Conservation (phyloP, 768 basidiomycete species). For the Lentinula edodes region DNA sequence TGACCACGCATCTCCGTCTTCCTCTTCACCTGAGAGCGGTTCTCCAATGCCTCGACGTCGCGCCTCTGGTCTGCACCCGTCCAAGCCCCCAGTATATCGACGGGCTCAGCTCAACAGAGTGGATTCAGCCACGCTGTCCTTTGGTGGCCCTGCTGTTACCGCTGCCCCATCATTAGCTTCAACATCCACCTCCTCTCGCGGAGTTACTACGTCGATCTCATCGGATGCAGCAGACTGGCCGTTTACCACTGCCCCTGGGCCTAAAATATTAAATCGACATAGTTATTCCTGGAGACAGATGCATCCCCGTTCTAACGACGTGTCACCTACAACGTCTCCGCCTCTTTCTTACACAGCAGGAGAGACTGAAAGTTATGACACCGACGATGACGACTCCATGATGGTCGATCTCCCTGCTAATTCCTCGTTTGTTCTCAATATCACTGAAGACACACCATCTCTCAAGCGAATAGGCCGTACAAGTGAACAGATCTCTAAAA, state of each 20-base stretch:
- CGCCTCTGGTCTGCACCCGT: slow-evolving; percentile 32
- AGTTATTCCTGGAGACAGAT: slow-evolving; percentile 54
- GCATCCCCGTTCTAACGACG: slow-evolving; percentile 29
- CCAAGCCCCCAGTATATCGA: slow-evolving; percentile 10
- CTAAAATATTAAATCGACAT: slow-evolving; percentile 45
- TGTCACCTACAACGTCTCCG: slow-evolving; percentile 51
- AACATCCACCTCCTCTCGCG: slow-evolving; percentile 17
- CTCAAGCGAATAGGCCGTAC: slow-evolving; percentile 26
- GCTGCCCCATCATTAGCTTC: slow-evolving; percentile 11
- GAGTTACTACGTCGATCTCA: slow-evolving; percentile 23
- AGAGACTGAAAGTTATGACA: slow-evolving; percentile 21
- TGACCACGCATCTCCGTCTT: slow-evolving; percentile 28
- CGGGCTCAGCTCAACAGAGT: slow-evolving; percentile 44
- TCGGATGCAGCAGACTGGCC: slow-evolving; percentile 10
- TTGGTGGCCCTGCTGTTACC: slow-evolving; percentile 47
- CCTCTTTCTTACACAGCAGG: slow-evolving; percentile 20
- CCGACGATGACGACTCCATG: slow-evolving; percentile 48
- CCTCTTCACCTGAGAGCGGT: slow-evolving; percentile 42
- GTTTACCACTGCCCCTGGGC: slow-evolving; percentile 17
- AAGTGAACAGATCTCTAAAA: slow-evolving; percentile 43
- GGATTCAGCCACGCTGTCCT: slow-evolving; percentile 62
- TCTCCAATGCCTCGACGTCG: slow-evolving; percentile 55
- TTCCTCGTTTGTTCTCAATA: slow-evolving; percentile 51
- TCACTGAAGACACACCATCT: slow-evolving; percentile 54
- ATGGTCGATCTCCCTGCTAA: slow-evolving; percentile 45